Conservation (phyloP, 768 basidiomycete species). For the Boletus patriciae region DNA sequence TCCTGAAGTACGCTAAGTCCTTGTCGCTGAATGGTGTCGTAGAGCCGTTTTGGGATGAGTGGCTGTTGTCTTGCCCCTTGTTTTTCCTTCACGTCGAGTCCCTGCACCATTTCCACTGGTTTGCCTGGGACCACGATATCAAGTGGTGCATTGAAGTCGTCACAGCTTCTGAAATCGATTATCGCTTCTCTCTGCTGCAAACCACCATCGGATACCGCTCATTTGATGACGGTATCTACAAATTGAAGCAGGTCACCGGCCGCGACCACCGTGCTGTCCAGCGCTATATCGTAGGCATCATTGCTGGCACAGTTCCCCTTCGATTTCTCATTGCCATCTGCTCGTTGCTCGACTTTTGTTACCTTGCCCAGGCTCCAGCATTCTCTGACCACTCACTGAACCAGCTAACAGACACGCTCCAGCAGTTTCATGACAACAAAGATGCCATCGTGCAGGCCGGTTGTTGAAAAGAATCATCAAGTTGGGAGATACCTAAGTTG, state of each 20-base stretch:
- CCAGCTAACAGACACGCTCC: slow-evolving; percentile 18
- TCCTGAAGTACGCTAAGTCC: not conserved
- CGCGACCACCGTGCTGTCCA: too few species aligned
- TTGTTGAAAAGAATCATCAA: not conserved
- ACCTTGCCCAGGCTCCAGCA: not conserved
- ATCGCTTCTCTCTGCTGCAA: not conserved
- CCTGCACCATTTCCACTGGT: not conserved
- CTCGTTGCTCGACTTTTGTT: not conserved
- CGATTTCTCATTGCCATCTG: not conserved
- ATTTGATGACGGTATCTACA: too few species aligned
- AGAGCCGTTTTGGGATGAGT: not conserved
- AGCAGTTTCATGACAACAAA: slow-evolving; percentile 40
- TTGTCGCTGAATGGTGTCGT: not conserved
- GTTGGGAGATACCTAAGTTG: not conserved
- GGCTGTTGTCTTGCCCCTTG: not conserved
- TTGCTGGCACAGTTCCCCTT: not conserved
- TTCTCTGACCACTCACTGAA: not conserved
- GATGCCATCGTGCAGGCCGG: slow-evolving; percentile 30
- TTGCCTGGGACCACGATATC: too few species aligned
- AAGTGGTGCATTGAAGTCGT: too few species aligned
- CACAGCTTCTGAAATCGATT: not conserved
- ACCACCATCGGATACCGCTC: not conserved
- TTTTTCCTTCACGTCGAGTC: not conserved
- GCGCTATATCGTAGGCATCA: not conserved
- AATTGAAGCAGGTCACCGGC: too few species aligned